Conservation (phyloP, 305 asterid genomes). For the Andrographis paniculata region DNA sequence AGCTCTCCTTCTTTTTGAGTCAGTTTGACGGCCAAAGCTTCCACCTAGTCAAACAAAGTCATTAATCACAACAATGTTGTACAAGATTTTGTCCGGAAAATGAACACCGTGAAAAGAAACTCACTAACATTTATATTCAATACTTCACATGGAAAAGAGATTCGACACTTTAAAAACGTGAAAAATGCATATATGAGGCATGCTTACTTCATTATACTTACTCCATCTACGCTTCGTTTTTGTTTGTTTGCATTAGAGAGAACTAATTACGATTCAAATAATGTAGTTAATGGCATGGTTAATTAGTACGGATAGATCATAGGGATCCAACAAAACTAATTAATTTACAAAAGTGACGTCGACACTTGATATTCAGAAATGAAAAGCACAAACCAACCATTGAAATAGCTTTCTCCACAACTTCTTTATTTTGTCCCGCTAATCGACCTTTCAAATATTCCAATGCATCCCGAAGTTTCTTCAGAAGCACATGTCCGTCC, state of each 20-base stretch:
- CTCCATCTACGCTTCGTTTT: no score
- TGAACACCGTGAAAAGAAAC: no score
- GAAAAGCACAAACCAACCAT: conserved; percentile 45
- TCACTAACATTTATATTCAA: no score
- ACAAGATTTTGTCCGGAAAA: neutral
- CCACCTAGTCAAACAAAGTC: conserved; percentile 52
- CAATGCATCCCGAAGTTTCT: conserved; percentile 95
- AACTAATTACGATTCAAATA: no score
- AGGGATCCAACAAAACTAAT: neutral
- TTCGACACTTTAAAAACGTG: no score
- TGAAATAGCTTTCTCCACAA: conserved; percentile 83
- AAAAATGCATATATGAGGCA: no score
- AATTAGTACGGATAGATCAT: neutral
- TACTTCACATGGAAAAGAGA: no score
- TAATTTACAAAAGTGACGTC: neutral
- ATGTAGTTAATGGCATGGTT: no score
- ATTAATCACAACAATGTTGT: conserved; percentile 3
- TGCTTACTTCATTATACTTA: no score
- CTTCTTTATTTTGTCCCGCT: conserved; percentile 79
- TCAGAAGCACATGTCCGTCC: conserved; percentile 94
- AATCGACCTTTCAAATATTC: conserved; percentile 79
- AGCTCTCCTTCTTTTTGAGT: conserved; percentile 97
- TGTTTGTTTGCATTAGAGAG: no score
- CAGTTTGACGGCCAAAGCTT: conserved; percentile 88
- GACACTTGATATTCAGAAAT: neutral